Base-by-base conservation (phyloP, 257 asterid genomes). In the Solanum medicagineum region DNA sequence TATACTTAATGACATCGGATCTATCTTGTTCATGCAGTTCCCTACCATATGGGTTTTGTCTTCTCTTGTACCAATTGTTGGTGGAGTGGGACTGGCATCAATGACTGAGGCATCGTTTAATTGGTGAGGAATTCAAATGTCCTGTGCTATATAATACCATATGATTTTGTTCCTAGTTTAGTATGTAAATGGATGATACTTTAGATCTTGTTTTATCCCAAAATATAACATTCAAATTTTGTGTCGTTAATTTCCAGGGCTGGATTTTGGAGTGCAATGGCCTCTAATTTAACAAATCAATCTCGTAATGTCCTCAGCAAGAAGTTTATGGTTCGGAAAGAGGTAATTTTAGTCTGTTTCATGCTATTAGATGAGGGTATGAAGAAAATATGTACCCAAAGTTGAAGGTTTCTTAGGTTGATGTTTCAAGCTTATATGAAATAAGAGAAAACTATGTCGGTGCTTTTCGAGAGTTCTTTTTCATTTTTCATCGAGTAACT, bases 201-300 rank as follows among this genome's bases (percentile, higher is more conserved):
- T 44, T 47, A 15, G 47, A 26, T 32, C 24, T 70, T 13, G 45
- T 24, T 51, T 51, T 13, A n/a, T 74, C 40, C 36, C 63, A 49
- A 62, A 36, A 36, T 87, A 65, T 85, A 60, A 85, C 59, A 49
- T 51, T 40, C 81, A 40, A 55, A 42, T 26, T 59, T 10, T 84
- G 29, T 77, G 32, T 3, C 85, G 19, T 17, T 16, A 51, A 24
- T 60, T 83, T 86, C 70, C 88, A 94, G 99, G 99, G 92, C 93
- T 88, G 99, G 98, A 20, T 94, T 96, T 86, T 94, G 95, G 99
- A 94, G 98, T 88, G 99, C 98, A 13, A 96, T 96, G 99, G 99
- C 98, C 89, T 96, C 99, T 83, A 96, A 96, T 91, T 89, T 94
- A 91, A 93, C 98, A 29, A 94, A 96, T 86, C 99, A 96, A 87